A percentile compares a stretch with the other conserved stretches of the same genome.
phyloP scores from a whole-genome alignment of 2,329 filamentous ascomycete genomes.

The Coniosporium tulheliwenetii region DNA sequence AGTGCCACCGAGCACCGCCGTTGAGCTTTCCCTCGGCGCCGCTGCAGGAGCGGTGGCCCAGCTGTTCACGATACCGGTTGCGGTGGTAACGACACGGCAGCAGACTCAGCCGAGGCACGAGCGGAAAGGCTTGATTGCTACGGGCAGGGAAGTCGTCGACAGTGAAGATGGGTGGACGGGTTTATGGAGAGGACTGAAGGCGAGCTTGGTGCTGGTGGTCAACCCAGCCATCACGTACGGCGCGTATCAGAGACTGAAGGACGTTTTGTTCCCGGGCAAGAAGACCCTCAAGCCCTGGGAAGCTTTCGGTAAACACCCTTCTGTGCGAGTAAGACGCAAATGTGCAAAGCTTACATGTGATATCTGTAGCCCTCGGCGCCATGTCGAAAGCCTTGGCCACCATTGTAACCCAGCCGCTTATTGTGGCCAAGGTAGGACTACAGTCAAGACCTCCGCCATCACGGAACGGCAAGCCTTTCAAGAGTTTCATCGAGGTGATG shows the following conservation, averaged over 20 bases:
- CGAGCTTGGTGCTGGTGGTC: conserved; percentile 84
- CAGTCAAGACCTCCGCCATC: conserved; percentile 82
- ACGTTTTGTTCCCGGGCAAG: conserved; percentile 62
- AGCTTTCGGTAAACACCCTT: conserved; percentile 59
- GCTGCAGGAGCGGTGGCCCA: conserved; percentile 82
- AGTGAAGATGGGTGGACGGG: conserved; percentile 81
- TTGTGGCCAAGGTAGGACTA: conserved; percentile 92
- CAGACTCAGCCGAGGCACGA: conserved; percentile 80
- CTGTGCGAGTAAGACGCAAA: no score
- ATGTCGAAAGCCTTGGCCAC: conserved; percentile 88
- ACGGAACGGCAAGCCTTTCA: conserved; percentile 80
- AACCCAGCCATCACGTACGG: conserved; percentile 98
- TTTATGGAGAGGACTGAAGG: conserved; percentile 89
- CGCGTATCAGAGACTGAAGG: conserved; percentile 79
- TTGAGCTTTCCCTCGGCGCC: conserved; percentile 75
- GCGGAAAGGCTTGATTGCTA: conserved; percentile 73
- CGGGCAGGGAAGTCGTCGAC: conserved; percentile 74
- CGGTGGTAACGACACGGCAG: conserved; percentile 88
- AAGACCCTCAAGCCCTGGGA: conserved; percentile 64
- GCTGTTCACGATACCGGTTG: conserved; percentile 89
- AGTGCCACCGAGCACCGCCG: conserved; percentile 57
- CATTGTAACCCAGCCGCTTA: conserved; percentile 82
- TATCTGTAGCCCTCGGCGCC: conserved; percentile 60
- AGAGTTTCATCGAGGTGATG: conserved; percentile 90
- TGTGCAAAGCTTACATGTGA: no score